Conservation (phyloP, 768 basidiomycete species). For the Pseudohyphozyma bogoriensis region DNA sequence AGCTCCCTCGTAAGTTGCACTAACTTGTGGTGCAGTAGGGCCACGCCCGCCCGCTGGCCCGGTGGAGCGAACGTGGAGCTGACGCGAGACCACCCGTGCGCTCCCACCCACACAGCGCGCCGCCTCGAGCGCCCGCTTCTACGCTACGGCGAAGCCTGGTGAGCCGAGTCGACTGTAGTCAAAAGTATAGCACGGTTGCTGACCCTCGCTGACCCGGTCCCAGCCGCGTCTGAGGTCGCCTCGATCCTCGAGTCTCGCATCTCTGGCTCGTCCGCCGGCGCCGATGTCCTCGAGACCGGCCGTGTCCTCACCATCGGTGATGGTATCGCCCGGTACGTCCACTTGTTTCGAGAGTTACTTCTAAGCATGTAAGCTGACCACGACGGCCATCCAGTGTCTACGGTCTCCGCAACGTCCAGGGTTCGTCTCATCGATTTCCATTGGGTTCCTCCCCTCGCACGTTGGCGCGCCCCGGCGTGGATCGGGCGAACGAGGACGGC, state of each 20-base stretch:
- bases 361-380: not conserved
- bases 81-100: not conserved
- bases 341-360: not conserved
- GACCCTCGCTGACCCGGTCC: not conserved
- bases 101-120: not conserved
- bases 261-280: conserved; percentile 76
- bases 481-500: too few species aligned
- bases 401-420: conserved; percentile 96
- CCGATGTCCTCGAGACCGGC: conserved; percentile 97
- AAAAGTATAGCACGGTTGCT: conserved; percentile 23
- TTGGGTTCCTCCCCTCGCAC: not conserved
- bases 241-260: conserved; percentile 98
- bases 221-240: conserved; percentile 97
- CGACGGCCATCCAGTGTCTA: conserved; percentile 60
- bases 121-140: conserved; percentile 36
- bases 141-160: conserved; percentile 99
- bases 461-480: not conserved
- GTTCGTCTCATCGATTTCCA: conserved; percentile 41
- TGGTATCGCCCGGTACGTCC: conserved; percentile 62
- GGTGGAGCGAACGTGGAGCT: not conserved
- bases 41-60: too few species aligned
- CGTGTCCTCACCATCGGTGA: conserved; percentile 76
- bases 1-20: not conserved
- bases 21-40: not conserved
- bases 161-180: too few species aligned